phyloP scores from a whole-genome alignment of 1,139 yeast genomes.

The Blastobotrys illinoisensis region DNA sequence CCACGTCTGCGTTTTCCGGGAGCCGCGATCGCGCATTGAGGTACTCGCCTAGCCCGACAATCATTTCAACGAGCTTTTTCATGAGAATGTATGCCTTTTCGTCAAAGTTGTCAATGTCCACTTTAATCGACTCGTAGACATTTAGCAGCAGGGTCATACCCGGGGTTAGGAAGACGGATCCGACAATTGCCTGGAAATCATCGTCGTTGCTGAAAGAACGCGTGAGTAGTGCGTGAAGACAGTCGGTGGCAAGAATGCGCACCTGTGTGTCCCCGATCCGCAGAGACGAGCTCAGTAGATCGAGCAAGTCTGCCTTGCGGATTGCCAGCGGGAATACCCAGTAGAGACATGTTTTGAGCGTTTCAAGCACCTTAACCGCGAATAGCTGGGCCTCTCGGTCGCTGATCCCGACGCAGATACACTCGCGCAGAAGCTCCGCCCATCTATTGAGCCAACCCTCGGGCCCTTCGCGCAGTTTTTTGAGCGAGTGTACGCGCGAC shows the following conservation, averaged over 20 bases:
- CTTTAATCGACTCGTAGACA: slow-evolving; percentile 56
- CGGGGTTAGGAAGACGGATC: slow-evolving; percentile 65
- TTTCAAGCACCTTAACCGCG: slow-evolving; percentile 67
- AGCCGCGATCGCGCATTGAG: slow-evolving; percentile 40
- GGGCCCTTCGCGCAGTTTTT: slow-evolving; percentile 40
- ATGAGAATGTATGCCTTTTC: slow-evolving; percentile 72
- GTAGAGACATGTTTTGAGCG: slow-evolving; percentile 82
- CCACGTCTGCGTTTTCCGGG: slow-evolving; percentile 50
- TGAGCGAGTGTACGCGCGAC: slow-evolving; percentile 47
- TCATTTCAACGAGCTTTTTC: slow-evolving; percentile 89
- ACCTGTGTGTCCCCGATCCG: slow-evolving; percentile 55
- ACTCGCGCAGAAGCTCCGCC: slow-evolving; percentile 57
- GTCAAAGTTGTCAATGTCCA: slow-evolving; percentile 74
- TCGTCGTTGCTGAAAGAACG: slow-evolving; percentile 64
- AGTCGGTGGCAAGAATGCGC: slow-evolving; percentile 82
- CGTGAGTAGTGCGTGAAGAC: slow-evolving; percentile 82
- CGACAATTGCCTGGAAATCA: slow-evolving; percentile 76
- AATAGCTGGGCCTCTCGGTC: slow-evolving; percentile 40
- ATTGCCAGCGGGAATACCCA: slow-evolving; percentile 84
- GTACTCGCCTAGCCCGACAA: slow-evolving; percentile 81
- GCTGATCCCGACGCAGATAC: slow-evolving; percentile 16
- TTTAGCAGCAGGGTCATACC: slow-evolving; percentile 63
- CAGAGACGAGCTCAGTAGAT: slow-evolving; percentile 59
- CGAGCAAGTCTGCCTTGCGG: slow-evolving; percentile 59
- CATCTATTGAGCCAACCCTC: slow-evolving; percentile 89